These are phyloP conservation scores for Sonneratia alba DNA, from an alignment of 345 rosid genomes.

Conservation along the genomic window DNA sequence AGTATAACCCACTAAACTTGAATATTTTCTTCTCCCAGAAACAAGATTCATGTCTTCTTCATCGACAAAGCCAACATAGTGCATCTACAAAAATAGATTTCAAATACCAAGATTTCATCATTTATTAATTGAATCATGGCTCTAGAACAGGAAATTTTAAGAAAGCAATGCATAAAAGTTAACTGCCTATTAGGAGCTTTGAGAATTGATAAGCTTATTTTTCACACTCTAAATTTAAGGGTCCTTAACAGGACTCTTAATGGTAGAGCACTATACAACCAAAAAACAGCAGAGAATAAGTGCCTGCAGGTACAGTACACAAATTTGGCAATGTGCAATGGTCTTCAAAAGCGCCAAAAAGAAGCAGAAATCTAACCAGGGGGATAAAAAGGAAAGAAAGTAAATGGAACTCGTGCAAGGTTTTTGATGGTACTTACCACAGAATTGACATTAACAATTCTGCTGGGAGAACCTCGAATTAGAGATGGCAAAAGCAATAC, in stretches of 20 bases:
- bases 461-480: conserved; percentile 87
- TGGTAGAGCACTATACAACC: neutral
- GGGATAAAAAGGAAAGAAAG: neutral
- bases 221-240: neutral
- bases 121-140: neutral
- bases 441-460: conserved; percentile 87
- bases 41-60: conserved; percentile 80
- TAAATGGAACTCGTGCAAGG: neutral
- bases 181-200: neutral
- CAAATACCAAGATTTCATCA: neutral
- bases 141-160: neutral
- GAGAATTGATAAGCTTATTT: neutral
- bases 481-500: conserved; percentile 86
- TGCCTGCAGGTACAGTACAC: neutral
- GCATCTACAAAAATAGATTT: conserved; percentile 44
- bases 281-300: neutral
- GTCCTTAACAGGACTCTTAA: neutral
- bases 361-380: neutral
- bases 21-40: conserved; percentile 63
- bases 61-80: conserved; percentile 79
- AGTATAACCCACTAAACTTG: conserved; percentile 66
- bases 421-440: conserved; percentile 53
- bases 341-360: neutral
- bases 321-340: neutral
- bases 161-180: neutral